Evolutionary conservation across 208 protist species (phyloP), one percentile per base, ranked within the genome.

Genomic region (Strigomonas culicis): DNA sequence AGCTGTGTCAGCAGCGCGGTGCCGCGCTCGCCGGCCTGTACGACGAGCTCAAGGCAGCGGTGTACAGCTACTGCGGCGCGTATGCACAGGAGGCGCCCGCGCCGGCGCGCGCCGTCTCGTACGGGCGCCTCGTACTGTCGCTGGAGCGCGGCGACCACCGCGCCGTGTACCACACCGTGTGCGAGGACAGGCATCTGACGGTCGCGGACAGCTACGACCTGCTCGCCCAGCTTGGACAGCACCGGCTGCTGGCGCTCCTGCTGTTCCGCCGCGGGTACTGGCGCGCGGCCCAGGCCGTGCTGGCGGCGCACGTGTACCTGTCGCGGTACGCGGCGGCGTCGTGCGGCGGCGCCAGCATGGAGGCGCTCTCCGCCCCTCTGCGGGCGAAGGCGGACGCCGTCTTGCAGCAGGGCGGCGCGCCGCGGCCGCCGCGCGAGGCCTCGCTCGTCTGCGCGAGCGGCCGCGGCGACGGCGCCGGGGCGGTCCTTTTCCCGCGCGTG

Each of bases 161-260:
- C 27, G 63, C 57, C 11, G 79, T 75, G 4, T 82, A 92, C 58
- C 58, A 62, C 31, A 17, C 90, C 44, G 78, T 90, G 2, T 58
- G 57, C 39, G 34, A 59, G 25, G 61, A 67, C 31, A 44, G 34
- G 1, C 70, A 60, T 8, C 50, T 95, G 31, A 32, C 39, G 10
- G 47, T 92, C 13, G 71, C 79, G 57, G 89, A 95, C 57, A 84
- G 74, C 51, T 82, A 80, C 39, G 81, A 87, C 41, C 43, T 92
- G 59, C 79, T 95, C n/a, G 41, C 8, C 10, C 34, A 66, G 15
- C 43, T 88, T 28, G 59, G 59, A 8, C 85, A 95, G 69, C 81
- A 80, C 61, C 80, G 85, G 8, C 66, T 95, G 25, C 64, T 95
- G n/a, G 86, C 85, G 4, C 56, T 82, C 63, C 64, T 92, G 47